phyloP scores from a whole-genome alignment of 768 basidiomycete species.

The Tylopilus felleus region DNA sequence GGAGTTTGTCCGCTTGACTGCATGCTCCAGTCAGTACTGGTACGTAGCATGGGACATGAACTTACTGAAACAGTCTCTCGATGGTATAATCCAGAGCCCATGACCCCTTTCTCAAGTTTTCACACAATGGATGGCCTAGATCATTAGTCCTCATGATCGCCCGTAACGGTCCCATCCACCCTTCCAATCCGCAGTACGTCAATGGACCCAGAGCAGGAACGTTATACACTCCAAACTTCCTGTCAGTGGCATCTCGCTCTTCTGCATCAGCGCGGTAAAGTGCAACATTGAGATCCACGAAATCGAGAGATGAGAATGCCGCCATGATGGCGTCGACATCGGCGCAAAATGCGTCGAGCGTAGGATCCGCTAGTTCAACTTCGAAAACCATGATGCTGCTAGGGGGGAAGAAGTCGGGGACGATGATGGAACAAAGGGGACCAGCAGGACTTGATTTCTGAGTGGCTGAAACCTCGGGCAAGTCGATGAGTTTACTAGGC shows the following conservation, averaged over 20 bases:
- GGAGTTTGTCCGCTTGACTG: constrained; percentile 61
- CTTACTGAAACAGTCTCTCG: constrained; percentile 66
- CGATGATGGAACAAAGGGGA: constrained; percentile 70
- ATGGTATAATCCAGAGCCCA: constrained; percentile 94
- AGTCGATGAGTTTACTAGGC: constrained; percentile 61
- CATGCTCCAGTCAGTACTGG: constrained; percentile 10
- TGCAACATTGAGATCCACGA: constrained; percentile 85
- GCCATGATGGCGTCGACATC: constrained; percentile 68
- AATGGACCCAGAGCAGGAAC: constrained; percentile 72
- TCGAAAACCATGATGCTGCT: constrained; percentile 93
- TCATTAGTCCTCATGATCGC: constrained; percentile 89
- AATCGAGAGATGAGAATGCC: constrained; percentile 68
- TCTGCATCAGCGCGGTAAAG: constrained; percentile 89
- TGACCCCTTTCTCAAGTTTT: constrained; percentile 77
- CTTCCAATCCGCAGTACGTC: constrained; percentile 92
- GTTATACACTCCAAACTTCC: constrained; percentile 78
- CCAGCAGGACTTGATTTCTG: constrained; percentile 65
- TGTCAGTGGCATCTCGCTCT: constrained; percentile 83
- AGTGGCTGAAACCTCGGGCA: constrained; percentile 54
- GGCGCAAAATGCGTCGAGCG: constrained; percentile 71
- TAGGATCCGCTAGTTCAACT: constrained; percentile 71
- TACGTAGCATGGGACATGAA: constrained; percentile 11
- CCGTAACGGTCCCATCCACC: constrained; percentile 90
- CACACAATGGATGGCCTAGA: constrained; percentile 88
- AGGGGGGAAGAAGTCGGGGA: constrained; percentile 92